A percentile compares a stretch with the other conserved stretches of the same genome.
phyloP scores from a whole-genome alignment of 805 yeast species.

The Yamadazyma takamatsuzukensis region DNA sequence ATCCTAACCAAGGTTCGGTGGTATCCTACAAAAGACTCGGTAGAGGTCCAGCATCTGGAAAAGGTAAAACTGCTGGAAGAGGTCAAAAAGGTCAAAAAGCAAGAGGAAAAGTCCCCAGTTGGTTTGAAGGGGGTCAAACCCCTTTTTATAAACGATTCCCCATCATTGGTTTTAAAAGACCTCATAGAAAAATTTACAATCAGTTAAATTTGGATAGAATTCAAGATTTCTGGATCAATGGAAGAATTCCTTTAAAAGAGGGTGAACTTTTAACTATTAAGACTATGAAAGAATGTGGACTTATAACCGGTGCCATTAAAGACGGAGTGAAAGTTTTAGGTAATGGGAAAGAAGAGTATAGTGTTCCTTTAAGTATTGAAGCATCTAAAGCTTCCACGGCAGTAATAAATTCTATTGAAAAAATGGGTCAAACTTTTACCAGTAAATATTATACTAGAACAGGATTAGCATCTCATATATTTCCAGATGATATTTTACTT shows the following conservation, averaged over 20 bases:
- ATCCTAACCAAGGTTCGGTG: constrained; percentile 62
- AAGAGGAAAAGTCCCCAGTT: constrained; percentile 80
- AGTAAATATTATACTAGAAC: constrained; percentile 63
- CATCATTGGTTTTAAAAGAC: constrained; percentile 80
- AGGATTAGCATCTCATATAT: constrained; percentile 69
- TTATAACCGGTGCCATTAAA: constrained; percentile 64
- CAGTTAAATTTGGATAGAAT: constrained; percentile 67
- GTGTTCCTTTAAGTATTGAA: constrained; percentile 68
- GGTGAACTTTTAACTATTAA: constrained; percentile 72
- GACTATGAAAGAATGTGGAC: constrained; percentile 70
- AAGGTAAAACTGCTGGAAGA: constrained; percentile 93
- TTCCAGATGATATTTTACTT: constrained; percentile 65
- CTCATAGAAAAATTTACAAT: constrained; percentile 48
- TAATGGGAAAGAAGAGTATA: constrained; percentile 48
- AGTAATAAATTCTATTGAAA: constrained; percentile 73
- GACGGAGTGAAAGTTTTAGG: constrained; percentile 84
- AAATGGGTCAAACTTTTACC: constrained; percentile 67
- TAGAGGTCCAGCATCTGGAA: constrained; percentile 91
- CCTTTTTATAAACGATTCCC: constrained; percentile 83
- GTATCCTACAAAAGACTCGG: constrained; percentile 72
- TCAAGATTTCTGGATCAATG: constrained; percentile 64
- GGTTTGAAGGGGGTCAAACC: constrained; percentile 99
- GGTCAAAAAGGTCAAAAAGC: constrained; percentile 99
- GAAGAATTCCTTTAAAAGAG: constrained; percentile 54
- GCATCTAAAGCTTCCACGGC: constrained; percentile 75